phyloP scores from a whole-genome alignment of 345 rosid species.

The Aegle marmelos region DNA sequence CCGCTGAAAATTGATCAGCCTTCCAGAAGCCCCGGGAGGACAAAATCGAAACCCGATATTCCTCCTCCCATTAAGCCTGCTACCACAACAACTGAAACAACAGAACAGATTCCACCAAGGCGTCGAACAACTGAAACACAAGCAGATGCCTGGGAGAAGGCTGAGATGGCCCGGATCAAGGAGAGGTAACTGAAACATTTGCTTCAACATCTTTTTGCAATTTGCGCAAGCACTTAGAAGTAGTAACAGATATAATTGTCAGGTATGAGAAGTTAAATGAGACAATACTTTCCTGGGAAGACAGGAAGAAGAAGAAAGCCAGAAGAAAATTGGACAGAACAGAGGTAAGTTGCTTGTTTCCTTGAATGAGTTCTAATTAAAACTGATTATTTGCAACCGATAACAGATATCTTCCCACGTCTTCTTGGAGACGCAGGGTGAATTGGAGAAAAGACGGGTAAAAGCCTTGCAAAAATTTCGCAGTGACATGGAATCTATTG shows the following conservation, averaged over 20 bases:
- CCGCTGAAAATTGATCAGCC: slow-evolving; percentile 11
- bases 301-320: slow-evolving; percentile 51
- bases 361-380: not conserved
- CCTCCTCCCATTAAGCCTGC: slow-evolving; percentile 18
- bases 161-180: slow-evolving; percentile 46
- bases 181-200: slow-evolving; percentile 30
- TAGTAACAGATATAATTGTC: slow-evolving; percentile 19
- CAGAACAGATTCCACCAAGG: slow-evolving; percentile 14
- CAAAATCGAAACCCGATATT: slow-evolving; percentile 21
- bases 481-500: slow-evolving; percentile 39
- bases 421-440: slow-evolving; percentile 39
- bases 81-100: slow-evolving; percentile 9
- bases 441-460: slow-evolving; percentile 32
- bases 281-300: slow-evolving; percentile 60
- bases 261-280: slow-evolving; percentile 51
- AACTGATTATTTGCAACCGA: slow-evolving; percentile 10
- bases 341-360: slow-evolving; percentile 47
- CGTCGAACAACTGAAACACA: slow-evolving; percentile 20
- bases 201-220: not conserved
- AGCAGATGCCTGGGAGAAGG: slow-evolving; percentile 63
- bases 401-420: not conserved
- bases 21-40: not conserved
- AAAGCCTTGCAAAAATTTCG: slow-evolving; percentile 40
- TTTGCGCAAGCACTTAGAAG: not conserved
- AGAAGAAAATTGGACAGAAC: slow-evolving; percentile 38